Evolutionary conservation across 208 protist species (phyloP).

Genomic region (Trypanosoma lewisi): DNA sequence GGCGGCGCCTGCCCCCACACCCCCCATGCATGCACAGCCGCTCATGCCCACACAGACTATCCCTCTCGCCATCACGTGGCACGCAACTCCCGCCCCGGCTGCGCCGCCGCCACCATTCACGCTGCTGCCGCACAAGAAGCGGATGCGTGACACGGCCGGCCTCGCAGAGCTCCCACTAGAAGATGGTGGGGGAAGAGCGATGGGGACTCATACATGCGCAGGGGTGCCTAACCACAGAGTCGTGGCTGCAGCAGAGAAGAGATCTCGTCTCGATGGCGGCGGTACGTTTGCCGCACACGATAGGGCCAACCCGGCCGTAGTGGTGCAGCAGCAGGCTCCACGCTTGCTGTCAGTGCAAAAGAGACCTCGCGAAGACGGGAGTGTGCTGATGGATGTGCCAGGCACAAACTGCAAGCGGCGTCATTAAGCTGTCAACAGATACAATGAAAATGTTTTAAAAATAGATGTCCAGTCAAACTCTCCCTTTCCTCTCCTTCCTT

Average conservation of each 20-base stretch:
- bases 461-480: no score
- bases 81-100: neutral
- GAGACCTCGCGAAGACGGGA: conserved; percentile 9
- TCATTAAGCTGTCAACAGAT: neutral
- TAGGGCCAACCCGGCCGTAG: neutral
- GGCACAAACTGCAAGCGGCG: neutral
- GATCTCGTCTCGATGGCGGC: neutral
- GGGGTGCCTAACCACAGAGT: neutral
- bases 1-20: neutral
- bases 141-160: conserved; percentile 6
- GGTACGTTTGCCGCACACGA: neutral
- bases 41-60: no score
- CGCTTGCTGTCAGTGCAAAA: neutral
- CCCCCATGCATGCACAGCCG: no score
- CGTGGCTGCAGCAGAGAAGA: neutral
- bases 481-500: no score
- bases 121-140: conserved; percentile 13
- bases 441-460: no score
- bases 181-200: neutral
- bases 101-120: neutral
- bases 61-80: conserved; percentile 27
- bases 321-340: neutral
- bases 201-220: no score
- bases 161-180: neutral
- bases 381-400: neutral